These are phyloP conservation scores for Termitomyces sp. DNA, from an alignment of 768 basidiomycete genomes.

Conservation along the genomic window DNA sequence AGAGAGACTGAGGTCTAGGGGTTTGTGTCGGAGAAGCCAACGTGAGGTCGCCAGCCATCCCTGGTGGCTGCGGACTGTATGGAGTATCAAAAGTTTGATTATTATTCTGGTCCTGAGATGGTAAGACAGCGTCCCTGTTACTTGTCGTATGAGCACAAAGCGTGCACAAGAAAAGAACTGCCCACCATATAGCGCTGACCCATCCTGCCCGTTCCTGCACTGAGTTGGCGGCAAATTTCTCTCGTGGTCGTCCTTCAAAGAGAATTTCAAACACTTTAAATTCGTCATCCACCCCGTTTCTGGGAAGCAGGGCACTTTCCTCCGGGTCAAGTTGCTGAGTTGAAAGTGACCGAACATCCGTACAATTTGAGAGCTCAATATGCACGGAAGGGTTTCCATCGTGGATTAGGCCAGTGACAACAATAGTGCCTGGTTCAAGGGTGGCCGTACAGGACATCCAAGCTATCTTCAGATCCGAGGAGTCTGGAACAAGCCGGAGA, in stretches of 20 bases:
- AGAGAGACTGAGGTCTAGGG: slow-evolving; percentile 13
- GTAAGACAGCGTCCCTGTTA: slow-evolving; percentile 55
- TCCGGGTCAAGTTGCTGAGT: slow-evolving; percentile 33
- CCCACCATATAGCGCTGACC: slow-evolving; percentile 73
- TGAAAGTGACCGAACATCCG: slow-evolving; percentile 59
- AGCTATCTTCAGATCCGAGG: slow-evolving; percentile 25
- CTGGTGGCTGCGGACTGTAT: neutral
- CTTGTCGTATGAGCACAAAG: neutral
- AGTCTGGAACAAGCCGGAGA: slow-evolving; percentile 8
- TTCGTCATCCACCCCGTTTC: slow-evolving; percentile 29
- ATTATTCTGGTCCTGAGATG: slow-evolving; percentile 19
- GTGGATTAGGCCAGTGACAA: slow-evolving; percentile 42
- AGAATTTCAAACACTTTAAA: slow-evolving; percentile 60
- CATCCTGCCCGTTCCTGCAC: slow-evolving; percentile 64
- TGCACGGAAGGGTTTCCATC: slow-evolving; percentile 30
- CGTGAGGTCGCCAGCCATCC: neutral
- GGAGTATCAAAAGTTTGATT: neutral
- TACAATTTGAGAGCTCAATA: slow-evolving; percentile 42
- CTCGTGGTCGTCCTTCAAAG: slow-evolving; percentile 45
- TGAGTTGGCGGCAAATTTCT: slow-evolving; percentile 59
- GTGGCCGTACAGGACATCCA: slow-evolving; percentile 46
- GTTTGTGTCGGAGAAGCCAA: neutral
- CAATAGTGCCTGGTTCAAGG: slow-evolving; percentile 28
- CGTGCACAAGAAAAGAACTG: slow-evolving; percentile 2
- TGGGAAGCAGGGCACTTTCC: slow-evolving; percentile 39